Evolutionary conservation across 306 rosid species (phyloP).

Genomic region (Mimosa pudica): DNA sequence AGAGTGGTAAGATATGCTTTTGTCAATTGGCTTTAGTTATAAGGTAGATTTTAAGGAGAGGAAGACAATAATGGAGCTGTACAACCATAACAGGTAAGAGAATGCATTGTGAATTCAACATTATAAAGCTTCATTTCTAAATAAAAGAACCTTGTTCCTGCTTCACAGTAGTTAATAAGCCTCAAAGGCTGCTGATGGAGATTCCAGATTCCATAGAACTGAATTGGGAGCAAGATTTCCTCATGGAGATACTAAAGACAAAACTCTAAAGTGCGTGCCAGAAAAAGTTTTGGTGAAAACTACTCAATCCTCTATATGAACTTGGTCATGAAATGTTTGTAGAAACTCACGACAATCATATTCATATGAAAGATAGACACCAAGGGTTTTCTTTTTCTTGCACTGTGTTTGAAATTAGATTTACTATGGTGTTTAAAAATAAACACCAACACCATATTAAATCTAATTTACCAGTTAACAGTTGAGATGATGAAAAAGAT

Average conservation of each 20-base stretch:
- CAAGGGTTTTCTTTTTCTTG: background rate
- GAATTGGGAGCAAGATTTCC: background rate
- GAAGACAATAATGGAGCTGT: background rate
- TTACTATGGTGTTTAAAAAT: too few relatives aligned
- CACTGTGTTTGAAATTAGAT: background rate
- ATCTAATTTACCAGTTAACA: too few relatives aligned
- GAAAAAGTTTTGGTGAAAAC: background rate
- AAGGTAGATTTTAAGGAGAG: background rate
- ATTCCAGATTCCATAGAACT: background rate
- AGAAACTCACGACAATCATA: background rate
- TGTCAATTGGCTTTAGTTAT: background rate
- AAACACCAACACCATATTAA: too few relatives aligned
- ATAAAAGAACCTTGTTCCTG: background rate
- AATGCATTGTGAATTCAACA: background rate
- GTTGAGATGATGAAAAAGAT: too few relatives aligned
- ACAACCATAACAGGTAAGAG: background rate
- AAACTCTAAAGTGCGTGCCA: background rate
- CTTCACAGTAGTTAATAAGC: background rate
- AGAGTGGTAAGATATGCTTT: background rate
- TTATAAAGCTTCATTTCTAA: background rate
- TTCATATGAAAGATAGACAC: background rate
- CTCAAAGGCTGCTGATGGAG: background rate
- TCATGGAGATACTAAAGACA: background rate
- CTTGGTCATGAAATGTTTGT: background rate
- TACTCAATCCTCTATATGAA: background rate